Percentiles rank a stretch among this genome's conserved stretches.
Conservation (phyloP, 2,329 filamentous ascomycete genomes). For the Escovopsis sp. region DNA sequence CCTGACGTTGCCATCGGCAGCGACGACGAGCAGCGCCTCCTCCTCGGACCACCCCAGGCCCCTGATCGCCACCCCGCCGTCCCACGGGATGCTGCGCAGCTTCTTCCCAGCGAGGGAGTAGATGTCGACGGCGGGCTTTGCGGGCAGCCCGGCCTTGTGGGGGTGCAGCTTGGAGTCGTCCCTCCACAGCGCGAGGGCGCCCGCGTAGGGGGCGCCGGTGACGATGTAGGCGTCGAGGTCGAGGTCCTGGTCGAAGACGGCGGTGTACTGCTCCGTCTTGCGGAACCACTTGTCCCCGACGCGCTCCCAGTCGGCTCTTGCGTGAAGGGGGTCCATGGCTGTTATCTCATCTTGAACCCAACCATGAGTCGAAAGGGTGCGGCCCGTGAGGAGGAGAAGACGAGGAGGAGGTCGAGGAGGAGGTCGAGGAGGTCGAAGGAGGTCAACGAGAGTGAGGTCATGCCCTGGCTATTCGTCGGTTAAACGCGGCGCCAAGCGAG, state of each 20-base stretch:
- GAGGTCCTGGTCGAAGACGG: conserved; percentile 80
- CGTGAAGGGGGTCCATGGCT: conserved; percentile 41
- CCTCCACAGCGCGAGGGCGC: conserved; percentile 84
- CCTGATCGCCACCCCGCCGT: conserved; percentile 72
- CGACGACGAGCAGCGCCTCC: conserved; percentile 77
- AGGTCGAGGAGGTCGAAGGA: not conserved
- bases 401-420: not conserved
- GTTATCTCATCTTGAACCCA: conserved; percentile 14
- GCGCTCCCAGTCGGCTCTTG: conserved; percentile 86
- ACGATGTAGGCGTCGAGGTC: conserved; percentile 92
- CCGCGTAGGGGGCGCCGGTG: conserved; percentile 81
- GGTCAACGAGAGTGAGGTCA: conserved; percentile 4
- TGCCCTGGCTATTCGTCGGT: conserved; percentile 16
- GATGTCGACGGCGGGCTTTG: conserved; percentile 79
- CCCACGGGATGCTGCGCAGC: conserved; percentile 77
- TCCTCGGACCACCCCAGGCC: conserved; percentile 94
- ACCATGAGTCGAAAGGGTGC: not conserved
- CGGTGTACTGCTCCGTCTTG: conserved; percentile 84
- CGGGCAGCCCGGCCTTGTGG: conserved; percentile 54
- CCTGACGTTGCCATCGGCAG: conserved; percentile 76
- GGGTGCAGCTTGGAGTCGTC: conserved; percentile 74
- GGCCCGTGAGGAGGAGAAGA: not conserved
- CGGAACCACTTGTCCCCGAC: conserved; percentile 91
- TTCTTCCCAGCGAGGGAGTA: conserved; percentile 88
- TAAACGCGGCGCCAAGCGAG: conserved; percentile 7